phyloP scores from a whole-genome alignment of 805 yeast species.

The Kluyveromyces siamensis region DNA sequence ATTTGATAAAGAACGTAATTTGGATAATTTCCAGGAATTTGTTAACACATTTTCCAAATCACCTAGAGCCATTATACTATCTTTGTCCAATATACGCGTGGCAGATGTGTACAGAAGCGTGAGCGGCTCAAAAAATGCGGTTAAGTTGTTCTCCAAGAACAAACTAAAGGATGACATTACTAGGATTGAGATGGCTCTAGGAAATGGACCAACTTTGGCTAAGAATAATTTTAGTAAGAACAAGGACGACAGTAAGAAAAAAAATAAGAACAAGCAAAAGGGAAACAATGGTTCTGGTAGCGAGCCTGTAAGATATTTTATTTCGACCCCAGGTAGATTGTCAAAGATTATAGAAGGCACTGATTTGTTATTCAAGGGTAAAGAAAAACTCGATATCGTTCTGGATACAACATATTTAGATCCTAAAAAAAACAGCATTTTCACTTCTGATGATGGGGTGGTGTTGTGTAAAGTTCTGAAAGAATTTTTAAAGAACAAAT shows the following conservation, averaged over 20 bases:
- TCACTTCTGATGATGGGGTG: slow-evolving; percentile 20
- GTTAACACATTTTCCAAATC: slow-evolving; percentile 42
- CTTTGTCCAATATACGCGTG: slow-evolving; percentile 77
- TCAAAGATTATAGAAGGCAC: slow-evolving; percentile 19
- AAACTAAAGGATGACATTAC: slow-evolving; percentile 52
- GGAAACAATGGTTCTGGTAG: neutral
- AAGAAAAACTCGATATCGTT: slow-evolving; percentile 28
- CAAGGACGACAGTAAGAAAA: slow-evolving; percentile 2
- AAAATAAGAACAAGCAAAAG: slow-evolving; percentile 8
- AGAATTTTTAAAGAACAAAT: slow-evolving; percentile 22
- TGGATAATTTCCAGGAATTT: slow-evolving; percentile 49
- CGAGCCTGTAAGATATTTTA: slow-evolving; percentile 16
- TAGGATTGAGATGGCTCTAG: slow-evolving; percentile 17
- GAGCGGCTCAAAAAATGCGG: slow-evolving; percentile 42
- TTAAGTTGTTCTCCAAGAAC: slow-evolving; percentile 70
- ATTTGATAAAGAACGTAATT: slow-evolving; percentile 40
- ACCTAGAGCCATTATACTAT: slow-evolving; percentile 37
- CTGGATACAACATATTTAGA: slow-evolving; percentile 28
- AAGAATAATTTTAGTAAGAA: neutral
- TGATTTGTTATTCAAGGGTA: slow-evolving; percentile 24
- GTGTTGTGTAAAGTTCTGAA: slow-evolving; percentile 20
- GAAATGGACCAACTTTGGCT: neutral
- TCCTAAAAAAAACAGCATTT: slow-evolving; percentile 21
- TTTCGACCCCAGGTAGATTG: slow-evolving; percentile 26
- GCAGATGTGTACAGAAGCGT: slow-evolving; percentile 73